Evolutionary conservation across 768 basidiomycete species (phyloP).

Genomic region (Psilocybe cubensis): DNA sequence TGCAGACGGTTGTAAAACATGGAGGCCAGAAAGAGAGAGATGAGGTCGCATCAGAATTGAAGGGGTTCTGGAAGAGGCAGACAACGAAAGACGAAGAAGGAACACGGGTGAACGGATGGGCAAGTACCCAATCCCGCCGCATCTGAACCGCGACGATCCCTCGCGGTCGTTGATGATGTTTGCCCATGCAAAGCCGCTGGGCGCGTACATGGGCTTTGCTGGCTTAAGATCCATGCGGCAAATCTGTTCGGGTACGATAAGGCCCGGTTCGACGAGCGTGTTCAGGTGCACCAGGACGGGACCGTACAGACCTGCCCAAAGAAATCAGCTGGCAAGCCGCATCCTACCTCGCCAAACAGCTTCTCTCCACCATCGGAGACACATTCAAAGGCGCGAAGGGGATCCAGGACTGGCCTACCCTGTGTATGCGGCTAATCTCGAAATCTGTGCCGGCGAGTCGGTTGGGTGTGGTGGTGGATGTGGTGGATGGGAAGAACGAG

Average conservation of each 20-base stretch:
- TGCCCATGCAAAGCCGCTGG: constrained; percentile 77
- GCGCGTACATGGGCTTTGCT: constrained; percentile 78
- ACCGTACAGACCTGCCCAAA: constrained; percentile 68
- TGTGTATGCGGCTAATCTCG: constrained; percentile 81
- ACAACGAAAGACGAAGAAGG: constrained; percentile 37
- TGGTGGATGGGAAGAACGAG: constrained; percentile 20
- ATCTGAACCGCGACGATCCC: constrained; percentile 94
- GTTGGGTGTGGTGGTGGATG: constrained; percentile 47
- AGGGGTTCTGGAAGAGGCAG: not conserved
- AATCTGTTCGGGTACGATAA: constrained; percentile 96
- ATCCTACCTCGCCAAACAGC: constrained; percentile 76
- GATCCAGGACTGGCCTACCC: constrained; percentile 91
- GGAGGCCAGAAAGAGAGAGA: not conserved
- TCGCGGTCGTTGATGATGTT: constrained; percentile 87
- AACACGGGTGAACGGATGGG: constrained; percentile 82
- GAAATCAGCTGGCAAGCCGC: constrained; percentile 78
- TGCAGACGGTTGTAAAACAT: not conserved
- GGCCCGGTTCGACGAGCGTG: constrained; percentile 93
- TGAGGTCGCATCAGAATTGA: not conserved
- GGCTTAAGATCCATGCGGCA: constrained; percentile 95
- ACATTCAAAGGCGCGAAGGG: constrained; percentile 90
- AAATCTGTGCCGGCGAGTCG: constrained; percentile 83
- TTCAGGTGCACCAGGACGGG: constrained; percentile 97
- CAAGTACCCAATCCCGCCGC: constrained; percentile 95
- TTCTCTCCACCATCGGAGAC: constrained; percentile 84